Percentiles rank a stretch among this genome's conserved stretches.
phyloP scores from a whole-genome alignment of 192 early-diverging fungal genomes.

The Coemansia sp. region DNA sequence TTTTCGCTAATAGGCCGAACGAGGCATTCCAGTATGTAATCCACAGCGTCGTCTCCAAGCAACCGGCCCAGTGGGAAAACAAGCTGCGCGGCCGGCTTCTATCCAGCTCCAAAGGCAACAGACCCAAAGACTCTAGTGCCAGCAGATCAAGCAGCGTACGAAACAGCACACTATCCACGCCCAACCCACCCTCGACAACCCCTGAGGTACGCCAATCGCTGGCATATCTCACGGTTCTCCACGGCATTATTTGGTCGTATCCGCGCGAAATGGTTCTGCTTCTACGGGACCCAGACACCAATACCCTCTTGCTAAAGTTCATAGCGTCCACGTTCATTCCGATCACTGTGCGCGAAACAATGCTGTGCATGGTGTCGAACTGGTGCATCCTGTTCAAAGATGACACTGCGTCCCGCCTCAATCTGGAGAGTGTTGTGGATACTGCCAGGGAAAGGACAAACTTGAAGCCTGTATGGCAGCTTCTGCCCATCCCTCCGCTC shows the following conservation, averaged over 20 bases:
- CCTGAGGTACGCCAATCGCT: constrained; percentile 25
- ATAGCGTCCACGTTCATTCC: constrained; percentile 30
- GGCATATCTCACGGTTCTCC: constrained; percentile 38
- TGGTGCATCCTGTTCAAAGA: constrained; percentile 42
- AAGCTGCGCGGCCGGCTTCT: constrained; percentile 37
- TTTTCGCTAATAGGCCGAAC: constrained; percentile 17
- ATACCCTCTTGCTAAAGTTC: constrained; percentile 19
- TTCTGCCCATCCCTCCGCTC: constrained; percentile 34
- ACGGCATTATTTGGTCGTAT: constrained; percentile 47
- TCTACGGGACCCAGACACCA: constrained; percentile 28
- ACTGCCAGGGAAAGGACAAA: constrained; percentile 24
- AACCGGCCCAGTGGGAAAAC: constrained; percentile 12
- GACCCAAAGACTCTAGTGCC: neutral
- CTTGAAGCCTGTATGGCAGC: constrained; percentile 19
- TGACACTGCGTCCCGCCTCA: constrained; percentile 25
- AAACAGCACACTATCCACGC: neutral
- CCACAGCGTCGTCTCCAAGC: constrained; percentile 23
- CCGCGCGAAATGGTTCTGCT: constrained; percentile 37
- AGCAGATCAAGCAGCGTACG: constrained; percentile 2
- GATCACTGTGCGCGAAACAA: constrained; percentile 42
- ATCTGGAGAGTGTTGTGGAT: constrained; percentile 43
- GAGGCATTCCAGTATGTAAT: constrained; percentile 43
- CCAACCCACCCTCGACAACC: neutral
- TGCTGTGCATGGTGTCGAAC: constrained; percentile 50
- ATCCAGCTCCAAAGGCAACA: constrained; percentile 1